phyloP scores from a whole-genome alignment of 2,329 filamentous ascomycete genomes.

The Cladosporium sp. region DNA sequence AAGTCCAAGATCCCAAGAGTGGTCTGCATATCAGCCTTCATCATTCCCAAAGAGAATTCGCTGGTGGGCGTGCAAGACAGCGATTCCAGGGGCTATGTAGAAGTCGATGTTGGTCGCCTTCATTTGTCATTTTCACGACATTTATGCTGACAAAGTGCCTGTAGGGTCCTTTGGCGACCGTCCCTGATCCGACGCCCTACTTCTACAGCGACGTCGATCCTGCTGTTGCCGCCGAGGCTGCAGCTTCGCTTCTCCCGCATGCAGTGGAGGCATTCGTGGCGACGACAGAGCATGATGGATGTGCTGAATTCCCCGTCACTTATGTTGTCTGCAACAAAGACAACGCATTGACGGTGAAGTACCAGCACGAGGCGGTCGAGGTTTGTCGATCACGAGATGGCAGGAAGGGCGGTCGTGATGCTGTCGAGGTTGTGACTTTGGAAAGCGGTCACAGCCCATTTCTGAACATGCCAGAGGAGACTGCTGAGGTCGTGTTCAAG shows the following conservation, averaged over 20 bases:
- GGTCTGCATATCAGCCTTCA: slow-evolving; percentile 18
- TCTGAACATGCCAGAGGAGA: slow-evolving; percentile 16
- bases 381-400: slow-evolving; percentile 1
- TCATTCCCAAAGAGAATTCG: slow-evolving; percentile 12
- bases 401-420: not conserved
- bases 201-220: slow-evolving; percentile 20
- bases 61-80: not conserved
- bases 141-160: not conserved
- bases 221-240: slow-evolving; percentile 15
- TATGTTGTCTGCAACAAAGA: slow-evolving; percentile 19
- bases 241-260: slow-evolving; percentile 7
- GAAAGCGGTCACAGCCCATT: slow-evolving; percentile 20
- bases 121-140: not conserved
- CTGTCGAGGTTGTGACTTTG: slow-evolving; percentile 12
- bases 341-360: slow-evolving; percentile 5
- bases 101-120: not conserved
- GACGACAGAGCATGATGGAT: slow-evolving; percentile 14
- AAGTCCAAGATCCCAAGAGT: slow-evolving; percentile 15
- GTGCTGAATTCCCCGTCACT: slow-evolving; percentile 15
- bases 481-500: not conserved
- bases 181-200: slow-evolving; percentile 13
- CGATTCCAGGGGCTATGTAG: not conserved
- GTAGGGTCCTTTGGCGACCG: slow-evolving; percentile 8
- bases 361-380: slow-evolving; percentile 10
- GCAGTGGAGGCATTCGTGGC: slow-evolving; percentile 12